These are phyloP conservation scores for Rhizophagus sp. DNA, from an alignment of 192 early-diverging fungal genomes.

Conservation along the genomic window DNA sequence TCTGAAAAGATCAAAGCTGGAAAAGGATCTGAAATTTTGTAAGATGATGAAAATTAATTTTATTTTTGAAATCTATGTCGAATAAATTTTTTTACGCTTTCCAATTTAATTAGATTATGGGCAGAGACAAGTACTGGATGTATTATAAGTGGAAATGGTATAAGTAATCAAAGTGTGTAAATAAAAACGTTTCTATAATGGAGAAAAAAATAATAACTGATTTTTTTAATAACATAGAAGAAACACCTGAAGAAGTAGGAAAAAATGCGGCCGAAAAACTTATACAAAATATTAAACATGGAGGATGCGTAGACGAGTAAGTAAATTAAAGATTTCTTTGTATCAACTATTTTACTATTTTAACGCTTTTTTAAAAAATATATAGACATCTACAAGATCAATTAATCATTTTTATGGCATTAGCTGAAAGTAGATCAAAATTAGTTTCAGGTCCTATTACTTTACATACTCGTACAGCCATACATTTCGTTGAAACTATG, in stretches of 20 bases:
- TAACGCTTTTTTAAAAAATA: neutral
- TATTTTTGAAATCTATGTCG: neutral
- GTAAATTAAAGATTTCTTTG: neutral
- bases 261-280: constrained; percentile 33
- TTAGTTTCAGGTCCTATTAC: constrained; percentile 39
- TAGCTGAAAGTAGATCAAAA: constrained; percentile 40
- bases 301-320: constrained; percentile 46
- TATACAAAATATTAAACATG: constrained; percentile 30
- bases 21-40: constrained; percentile 20
- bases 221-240: neutral
- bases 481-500: constrained; percentile 37
- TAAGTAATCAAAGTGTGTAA: constrained; percentile 21
- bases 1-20: neutral
- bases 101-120: constrained; percentile 23
- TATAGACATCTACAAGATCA: constrained; percentile 43
- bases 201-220: neutral
- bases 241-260: constrained; percentile 29
- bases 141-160: constrained; percentile 33
- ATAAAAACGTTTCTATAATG: neutral
- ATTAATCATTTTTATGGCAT: constrained; percentile 45
- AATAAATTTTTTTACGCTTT: neutral
- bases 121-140: constrained; percentile 42
- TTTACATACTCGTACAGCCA: constrained; percentile 40
- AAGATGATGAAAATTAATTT: neutral
- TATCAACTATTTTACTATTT: neutral